phyloP scores from a whole-genome alignment of 371 early-diverging fungal species.

The Umbelopsis sp. region DNA sequence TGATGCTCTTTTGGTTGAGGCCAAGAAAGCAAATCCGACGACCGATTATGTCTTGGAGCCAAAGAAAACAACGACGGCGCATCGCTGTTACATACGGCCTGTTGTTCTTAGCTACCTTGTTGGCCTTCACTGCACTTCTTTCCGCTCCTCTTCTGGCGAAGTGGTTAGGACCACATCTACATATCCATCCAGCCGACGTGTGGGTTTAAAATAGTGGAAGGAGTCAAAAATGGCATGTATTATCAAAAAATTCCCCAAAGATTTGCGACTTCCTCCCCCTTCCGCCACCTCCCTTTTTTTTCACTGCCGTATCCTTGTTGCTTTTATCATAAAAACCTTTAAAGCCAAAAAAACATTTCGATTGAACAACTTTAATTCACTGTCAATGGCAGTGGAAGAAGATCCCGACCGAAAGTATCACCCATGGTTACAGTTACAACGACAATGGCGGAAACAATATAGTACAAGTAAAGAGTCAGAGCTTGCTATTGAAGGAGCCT shows the following conservation, averaged over 20 bases:
- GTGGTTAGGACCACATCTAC: not conserved
- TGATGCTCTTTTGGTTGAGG: constrained; percentile 82
- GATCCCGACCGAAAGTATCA: not conserved
- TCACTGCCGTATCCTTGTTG: not conserved
- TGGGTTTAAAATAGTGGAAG: not conserved
- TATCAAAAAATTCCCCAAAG: not conserved
- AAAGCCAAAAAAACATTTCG: not conserved
- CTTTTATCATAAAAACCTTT: constrained; percentile 8
- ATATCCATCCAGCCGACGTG: not conserved
- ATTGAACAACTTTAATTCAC: not conserved
- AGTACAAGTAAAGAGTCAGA: not conserved
- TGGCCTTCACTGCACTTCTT: constrained; percentile 62
- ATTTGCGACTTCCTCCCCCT: not conserved
- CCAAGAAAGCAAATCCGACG: constrained; percentile 73
- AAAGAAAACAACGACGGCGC: constrained; percentile 59
- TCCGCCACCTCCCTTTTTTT: not conserved
- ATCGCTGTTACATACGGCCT: constrained; percentile 68
- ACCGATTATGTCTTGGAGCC: constrained; percentile 71
- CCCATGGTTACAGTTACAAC: not conserved
- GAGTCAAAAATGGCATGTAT: not conserved
- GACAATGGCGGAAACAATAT: constrained; percentile 11
- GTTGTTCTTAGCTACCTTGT: constrained; percentile 63
- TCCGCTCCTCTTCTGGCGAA: constrained; percentile 55
- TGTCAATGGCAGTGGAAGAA: not conserved
- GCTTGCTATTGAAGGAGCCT: not conserved